Base-by-base conservation (phyloP, 2,329 filamentous ascomycete genomes). In the Cryphonectria nitschkei region DNA sequence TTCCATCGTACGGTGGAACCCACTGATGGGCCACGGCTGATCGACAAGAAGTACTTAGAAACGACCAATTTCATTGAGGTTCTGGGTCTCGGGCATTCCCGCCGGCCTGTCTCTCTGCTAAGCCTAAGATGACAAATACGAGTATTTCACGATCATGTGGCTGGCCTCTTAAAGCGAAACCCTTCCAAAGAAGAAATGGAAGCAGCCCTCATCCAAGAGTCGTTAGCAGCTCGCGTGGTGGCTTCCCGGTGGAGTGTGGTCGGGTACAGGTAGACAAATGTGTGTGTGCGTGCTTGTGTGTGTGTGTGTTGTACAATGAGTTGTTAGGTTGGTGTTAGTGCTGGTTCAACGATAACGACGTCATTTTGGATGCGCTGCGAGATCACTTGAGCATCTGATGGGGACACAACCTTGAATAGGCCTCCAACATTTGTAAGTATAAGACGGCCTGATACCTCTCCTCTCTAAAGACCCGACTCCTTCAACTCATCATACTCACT, bases 301-400 rank as follows among this genome's bases (percentile, higher is more conserved):
- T 34, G 34, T 34, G 34, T 34, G 19, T 39, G 60, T 11, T 26
- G 60, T 26, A 3, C 34, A 11, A 43, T 37, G 60, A 9, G 46
- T 50, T 50, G 46, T 50, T 50, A 50, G 60, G 22, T 41, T 26
- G 22, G 58, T 3, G 37, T 67, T 72, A 72, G 70, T 70, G 62
- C 43, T 61, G 54, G 26, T 58, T 6, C 26, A 19, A 34, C 54
- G 54, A 29, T 32, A 65, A 41, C 62, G 68, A 72, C 69, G 71
- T 72, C 71, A 72, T 72, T 61, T 71, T n/a, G 65, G 54, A 68
- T 68, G 66, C 67, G 71, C 43, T 68, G 67, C 56, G 64, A 61
- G 37, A 60, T 56, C 67, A 64, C 61, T 64, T 64, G 61, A 46
- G 61, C 61, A 65, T 8, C 58, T 61, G 34, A 61, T n/a, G 41